phyloP scores from a whole-genome alignment of 140 eudicot genomes.

The Oenanthe javanica region DNA sequence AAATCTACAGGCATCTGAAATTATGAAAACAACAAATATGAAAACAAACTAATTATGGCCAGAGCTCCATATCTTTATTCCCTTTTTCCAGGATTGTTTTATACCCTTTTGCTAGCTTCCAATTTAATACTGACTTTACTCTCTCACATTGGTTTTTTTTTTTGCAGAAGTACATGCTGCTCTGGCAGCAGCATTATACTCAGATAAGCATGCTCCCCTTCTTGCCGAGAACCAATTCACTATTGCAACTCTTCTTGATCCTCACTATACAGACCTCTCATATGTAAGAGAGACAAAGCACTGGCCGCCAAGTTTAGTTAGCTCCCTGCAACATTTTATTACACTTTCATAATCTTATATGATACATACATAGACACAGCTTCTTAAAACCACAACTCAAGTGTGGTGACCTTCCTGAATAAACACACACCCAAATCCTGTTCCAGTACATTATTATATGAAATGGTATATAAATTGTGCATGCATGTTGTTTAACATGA shows the following conservation, averaged over 20 bases:
- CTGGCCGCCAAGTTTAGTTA: conserved; percentile 62
- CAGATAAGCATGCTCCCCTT: conserved; percentile 38
- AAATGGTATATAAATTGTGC: neutral
- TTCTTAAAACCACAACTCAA: neutral
- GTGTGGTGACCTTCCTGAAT: neutral
- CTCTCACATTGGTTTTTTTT: conserved; percentile 8
- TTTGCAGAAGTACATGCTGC: conserved; percentile 51
- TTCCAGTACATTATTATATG: neutral
- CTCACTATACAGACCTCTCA: conserved; percentile 41
- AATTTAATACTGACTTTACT: neutral
- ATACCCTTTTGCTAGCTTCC: neutral
- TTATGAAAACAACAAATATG: neutral
- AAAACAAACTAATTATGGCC: neutral
- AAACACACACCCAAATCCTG: neutral
- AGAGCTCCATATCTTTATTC: neutral
- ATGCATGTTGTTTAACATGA: conserved; percentile 3
- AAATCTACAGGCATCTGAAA: neutral
- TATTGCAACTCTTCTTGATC: conserved; percentile 53
- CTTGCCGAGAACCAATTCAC: conserved; percentile 54
- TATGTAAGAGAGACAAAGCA: conserved; percentile 51
- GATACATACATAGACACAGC: neutral
- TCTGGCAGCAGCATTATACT: conserved; percentile 51
- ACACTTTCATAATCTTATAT: conserved; percentile 29
- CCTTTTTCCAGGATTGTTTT: neutral
- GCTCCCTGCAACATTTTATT: conserved; percentile 40